Evolutionary conservation across 768 basidiomycete species (phyloP), one percentile per base, ranked within the genome.

Genomic region (Lactarius sanguifluus): DNA sequence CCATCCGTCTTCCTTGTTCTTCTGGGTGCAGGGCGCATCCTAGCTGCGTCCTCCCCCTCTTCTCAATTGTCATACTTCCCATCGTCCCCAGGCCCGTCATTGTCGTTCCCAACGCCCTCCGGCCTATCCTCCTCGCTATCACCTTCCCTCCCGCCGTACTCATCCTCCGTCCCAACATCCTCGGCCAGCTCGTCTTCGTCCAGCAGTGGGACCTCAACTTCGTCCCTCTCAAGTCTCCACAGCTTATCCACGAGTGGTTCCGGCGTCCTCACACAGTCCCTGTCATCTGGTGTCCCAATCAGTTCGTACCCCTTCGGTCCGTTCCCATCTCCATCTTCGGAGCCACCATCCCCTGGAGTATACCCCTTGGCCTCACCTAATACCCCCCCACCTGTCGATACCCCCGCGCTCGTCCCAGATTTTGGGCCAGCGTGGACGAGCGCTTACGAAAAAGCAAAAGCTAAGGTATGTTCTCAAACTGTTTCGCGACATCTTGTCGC

Each of bases 401-500:
- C 80, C 38, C 72, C 73, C 16, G 79, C 78, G 30, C 36, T 81
- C 25, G 72, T 83, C 2, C 82, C 82, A 4, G 81, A 83, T 75
- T 83, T 82, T 61, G 75, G 72, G 2, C 75, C 73, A 0, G 80
- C 88, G 54, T 90, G 88, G 88, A 79, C 79, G 20, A 73, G 73
- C 12, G 88, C 88, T 34, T 84, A 85, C 69, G 74, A 78, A 32
- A 87, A 85, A 66, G 88, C 88, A 20, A 81, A 80, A 70, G 69
- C 74, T 16, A 47, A 59, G 58, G 64, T 65, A 25, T 50, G 63
- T 28, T 5, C 2, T 23, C 12, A 25, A 13, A 18, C 1, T 5
- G 16, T 55, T 34, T 25, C 47, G 15, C 16, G 12, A 15, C 32
- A 1, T 38, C 16, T 18, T 16, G 12, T 54, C 38, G 12, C 40